Conservation (phyloP, 1,284 basidiomycete species). For the Ustilago hordei region DNA sequence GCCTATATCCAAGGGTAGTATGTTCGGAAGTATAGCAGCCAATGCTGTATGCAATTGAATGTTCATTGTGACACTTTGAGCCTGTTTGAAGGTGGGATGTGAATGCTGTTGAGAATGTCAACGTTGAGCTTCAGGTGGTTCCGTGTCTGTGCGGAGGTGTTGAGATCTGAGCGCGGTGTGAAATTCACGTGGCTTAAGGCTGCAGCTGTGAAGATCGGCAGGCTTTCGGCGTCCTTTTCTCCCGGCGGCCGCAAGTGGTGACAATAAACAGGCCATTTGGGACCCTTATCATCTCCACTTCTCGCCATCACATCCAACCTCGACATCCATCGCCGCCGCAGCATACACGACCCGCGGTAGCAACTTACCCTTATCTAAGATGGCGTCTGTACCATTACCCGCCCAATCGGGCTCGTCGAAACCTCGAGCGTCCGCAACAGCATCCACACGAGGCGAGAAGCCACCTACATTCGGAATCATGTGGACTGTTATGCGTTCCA, state of each 20-base stretch:
- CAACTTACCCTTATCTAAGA: not conserved
- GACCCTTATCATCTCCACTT: not conserved
- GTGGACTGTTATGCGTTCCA: conserved; percentile 59
- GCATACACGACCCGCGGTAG: not conserved
- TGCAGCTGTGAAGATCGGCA: not conserved
- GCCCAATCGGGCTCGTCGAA: not conserved
- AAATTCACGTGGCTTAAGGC: not conserved
- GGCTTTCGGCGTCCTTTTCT: not conserved
- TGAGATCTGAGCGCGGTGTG: not conserved
- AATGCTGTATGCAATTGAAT: not conserved
- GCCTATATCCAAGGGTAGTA: not conserved
- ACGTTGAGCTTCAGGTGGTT: not conserved
- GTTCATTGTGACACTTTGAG: not conserved
- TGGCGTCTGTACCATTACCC: conserved; percentile 20
- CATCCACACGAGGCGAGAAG: not conserved
- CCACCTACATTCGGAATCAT: conserved; percentile 49
- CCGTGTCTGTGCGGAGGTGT: not conserved
- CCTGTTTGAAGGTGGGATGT: not conserved
- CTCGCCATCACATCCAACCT: not conserved
- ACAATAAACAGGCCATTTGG: not conserved
- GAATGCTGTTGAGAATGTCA: not conserved
- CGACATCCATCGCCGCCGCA: not conserved
- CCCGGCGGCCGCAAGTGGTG: not conserved
- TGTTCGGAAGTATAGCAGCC: not conserved
- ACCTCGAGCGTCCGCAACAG: conserved; percentile 17